These are phyloP conservation scores for Syzygium aromaticum DNA, from an alignment of 345 rosid species.

Conservation along the genomic window DNA sequence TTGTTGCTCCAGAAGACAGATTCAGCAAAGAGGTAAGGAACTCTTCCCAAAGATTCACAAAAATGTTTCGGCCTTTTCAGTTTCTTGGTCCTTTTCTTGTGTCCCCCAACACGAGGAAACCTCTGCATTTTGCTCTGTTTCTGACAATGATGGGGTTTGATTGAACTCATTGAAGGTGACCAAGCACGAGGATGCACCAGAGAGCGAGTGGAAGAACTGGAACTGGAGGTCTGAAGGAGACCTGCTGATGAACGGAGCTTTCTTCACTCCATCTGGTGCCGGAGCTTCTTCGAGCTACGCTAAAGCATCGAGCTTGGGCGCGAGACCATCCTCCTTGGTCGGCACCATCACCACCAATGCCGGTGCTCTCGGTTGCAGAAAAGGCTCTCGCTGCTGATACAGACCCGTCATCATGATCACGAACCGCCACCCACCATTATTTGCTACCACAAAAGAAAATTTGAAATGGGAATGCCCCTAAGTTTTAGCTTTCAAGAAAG, in stretches of 20 bases:
- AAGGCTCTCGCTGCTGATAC: slow-evolving; percentile 59
- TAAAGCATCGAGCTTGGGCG: slow-evolving; percentile 67
- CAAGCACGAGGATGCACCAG: slow-evolving; percentile 68
- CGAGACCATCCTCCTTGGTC: slow-evolving; percentile 64
- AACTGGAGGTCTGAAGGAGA: slow-evolving; percentile 85
- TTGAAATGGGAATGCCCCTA: background rate
- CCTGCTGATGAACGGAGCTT: slow-evolving; percentile 62
- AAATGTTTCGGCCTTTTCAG: background rate
- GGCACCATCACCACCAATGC: slow-evolving; percentile 44
- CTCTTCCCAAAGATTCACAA: background rate
- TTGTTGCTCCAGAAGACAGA: slow-evolving; percentile 45
- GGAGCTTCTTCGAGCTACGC: slow-evolving; percentile 67
- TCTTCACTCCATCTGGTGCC: slow-evolving; percentile 56
- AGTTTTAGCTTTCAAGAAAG: background rate
- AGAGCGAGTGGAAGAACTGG: slow-evolving; percentile 59
- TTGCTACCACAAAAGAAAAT: background rate
- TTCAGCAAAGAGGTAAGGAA: slow-evolving; percentile 55
- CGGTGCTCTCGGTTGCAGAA: slow-evolving; percentile 58
- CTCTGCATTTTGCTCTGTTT: background rate
- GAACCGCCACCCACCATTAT: background rate
- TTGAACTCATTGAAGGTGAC: slow-evolving; percentile 34
- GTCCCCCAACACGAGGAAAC: background rate
- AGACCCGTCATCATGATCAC: background rate
- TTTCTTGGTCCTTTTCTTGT: background rate
- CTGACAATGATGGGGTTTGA: background rate